Evolutionary conservation across 2,329 filamentous ascomycete species (phyloP).

Genomic region (Stemphylium vesicarium): DNA sequence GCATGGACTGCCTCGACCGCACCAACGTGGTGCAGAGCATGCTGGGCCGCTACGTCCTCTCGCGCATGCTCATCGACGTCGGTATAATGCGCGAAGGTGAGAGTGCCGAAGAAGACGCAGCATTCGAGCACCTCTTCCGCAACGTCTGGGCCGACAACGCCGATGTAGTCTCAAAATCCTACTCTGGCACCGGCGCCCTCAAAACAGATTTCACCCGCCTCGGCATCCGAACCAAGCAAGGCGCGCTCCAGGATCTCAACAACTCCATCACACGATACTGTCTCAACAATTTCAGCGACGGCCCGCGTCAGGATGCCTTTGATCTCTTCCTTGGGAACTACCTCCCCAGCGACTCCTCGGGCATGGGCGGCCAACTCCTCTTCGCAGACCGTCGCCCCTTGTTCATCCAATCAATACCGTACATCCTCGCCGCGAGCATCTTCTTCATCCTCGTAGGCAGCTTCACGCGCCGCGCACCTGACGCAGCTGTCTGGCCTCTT

Average conservation of each 20-base stretch:
- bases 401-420: constrained; percentile 91
- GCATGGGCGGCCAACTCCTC: constrained; percentile 72
- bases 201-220: constrained; percentile 99
- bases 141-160: constrained; percentile 99
- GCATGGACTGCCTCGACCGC: constrained; percentile 98
- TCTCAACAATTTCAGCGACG: constrained; percentile 93
- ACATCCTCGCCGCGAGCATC: constrained; percentile 82
- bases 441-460: constrained; percentile 81
- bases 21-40: constrained; percentile 99
- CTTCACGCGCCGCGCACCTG: constrained; percentile 73
- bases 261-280: constrained; percentile 90
- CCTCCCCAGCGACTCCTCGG: constrained; percentile 72
- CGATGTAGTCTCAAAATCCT: constrained; percentile 89
- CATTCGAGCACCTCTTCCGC: constrained; percentile 90
- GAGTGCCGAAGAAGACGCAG: constrained; percentile 77
- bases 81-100: constrained; percentile 79
- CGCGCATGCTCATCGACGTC: constrained; percentile 84
- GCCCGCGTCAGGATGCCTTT: constrained; percentile 92
- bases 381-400: constrained; percentile 87
- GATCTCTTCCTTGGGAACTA: constrained; percentile 92
- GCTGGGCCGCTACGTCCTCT: constrained; percentile 87
- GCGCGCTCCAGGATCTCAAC: constrained; percentile 83
- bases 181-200: constrained; percentile 94
- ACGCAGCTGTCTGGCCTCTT: constrained; percentile 79
- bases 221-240: constrained; percentile 83